Evolutionary conservation across 768 basidiomycete genomes (phyloP), one percentile per base, ranked within the genome.

Genomic region (Dentipellis sp.): DNA sequence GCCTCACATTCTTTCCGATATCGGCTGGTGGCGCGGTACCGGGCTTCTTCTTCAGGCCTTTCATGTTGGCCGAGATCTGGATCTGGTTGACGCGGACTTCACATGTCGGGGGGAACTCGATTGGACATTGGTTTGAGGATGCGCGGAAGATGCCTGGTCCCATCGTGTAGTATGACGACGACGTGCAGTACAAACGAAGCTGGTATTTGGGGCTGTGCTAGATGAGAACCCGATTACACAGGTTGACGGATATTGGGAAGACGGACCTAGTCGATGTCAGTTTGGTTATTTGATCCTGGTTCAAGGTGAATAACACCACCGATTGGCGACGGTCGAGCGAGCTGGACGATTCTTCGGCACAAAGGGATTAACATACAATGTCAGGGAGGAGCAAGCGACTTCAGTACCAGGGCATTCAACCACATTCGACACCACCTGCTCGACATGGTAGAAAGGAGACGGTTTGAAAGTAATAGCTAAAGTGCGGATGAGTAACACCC

Each of bases 21-120:
- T 93, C 86, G 1, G 91, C 85, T 6, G 93, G 93, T n/a, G 93
- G 91, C 1, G 92, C 90, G 45, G 91, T 94, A 3, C 93, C 93
- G 29, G 91, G 88, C 63, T 90, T 94, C 76, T 97, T 97, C 78
- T 97, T 97, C 67, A 95, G 72, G 4, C 94, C 94, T 68, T 92
- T 92, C 59, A 93, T 69, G 67, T 86, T 94, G 38, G 86, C 90
- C 17, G 74, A 73, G 34, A 95, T 71, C 54, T 81, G 76, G 2
- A 74, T 74, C 54, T 72, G 76, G 68, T 97, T 95, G 39, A 94
- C 81, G 65, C 91, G 86, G 52, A 94, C 86, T 79, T 97, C 93
- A 66, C 89, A 93, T 9, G 89, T 89, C 8, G 86, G 83, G 21
- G 93, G 93, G 63, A 95, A 97, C 74, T 97, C 93, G 50, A 95